A percentile compares a stretch with the other conserved stretches of the same genome.
Evolutionary conservation across 192 early-diverging fungal genomes (phyloP).

Genomic region (Mortierella antarctica): DNA sequence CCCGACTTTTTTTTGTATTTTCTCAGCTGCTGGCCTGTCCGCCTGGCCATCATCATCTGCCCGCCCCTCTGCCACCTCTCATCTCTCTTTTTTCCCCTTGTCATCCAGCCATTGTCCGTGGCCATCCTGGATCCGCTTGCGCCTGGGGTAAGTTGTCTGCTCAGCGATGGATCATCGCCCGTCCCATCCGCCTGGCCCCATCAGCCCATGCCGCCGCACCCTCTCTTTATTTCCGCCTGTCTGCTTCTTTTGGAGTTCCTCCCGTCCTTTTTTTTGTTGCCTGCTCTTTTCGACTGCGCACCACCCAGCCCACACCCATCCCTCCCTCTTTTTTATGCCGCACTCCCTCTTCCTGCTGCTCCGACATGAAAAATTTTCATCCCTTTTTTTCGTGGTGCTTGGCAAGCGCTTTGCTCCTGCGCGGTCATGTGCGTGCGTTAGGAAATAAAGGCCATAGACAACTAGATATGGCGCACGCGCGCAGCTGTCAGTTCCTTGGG

Average conservation of each 20-base stretch:
- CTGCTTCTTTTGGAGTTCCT: no score
- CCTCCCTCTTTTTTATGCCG: neutral
- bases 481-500: no score
- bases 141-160: no score
- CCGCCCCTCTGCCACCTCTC: neutral
- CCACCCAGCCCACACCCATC: neutral
- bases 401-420: neutral
- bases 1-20: neutral
- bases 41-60: neutral
- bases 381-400: neutral
- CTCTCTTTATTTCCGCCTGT: no score
- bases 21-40: neutral
- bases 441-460: conserved; percentile 2
- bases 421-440: conserved; percentile 7
- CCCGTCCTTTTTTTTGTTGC: neutral
- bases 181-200: neutral
- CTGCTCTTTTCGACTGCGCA: neutral
- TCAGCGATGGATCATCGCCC: neutral
- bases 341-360: neutral
- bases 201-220: neutral
- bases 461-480: no score
- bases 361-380: conserved; percentile 3
- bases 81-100: neutral
- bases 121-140: neutral
- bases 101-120: neutral